Conservation (phyloP, 2,329 filamentous ascomycete species). For the Coniella vitis region DNA sequence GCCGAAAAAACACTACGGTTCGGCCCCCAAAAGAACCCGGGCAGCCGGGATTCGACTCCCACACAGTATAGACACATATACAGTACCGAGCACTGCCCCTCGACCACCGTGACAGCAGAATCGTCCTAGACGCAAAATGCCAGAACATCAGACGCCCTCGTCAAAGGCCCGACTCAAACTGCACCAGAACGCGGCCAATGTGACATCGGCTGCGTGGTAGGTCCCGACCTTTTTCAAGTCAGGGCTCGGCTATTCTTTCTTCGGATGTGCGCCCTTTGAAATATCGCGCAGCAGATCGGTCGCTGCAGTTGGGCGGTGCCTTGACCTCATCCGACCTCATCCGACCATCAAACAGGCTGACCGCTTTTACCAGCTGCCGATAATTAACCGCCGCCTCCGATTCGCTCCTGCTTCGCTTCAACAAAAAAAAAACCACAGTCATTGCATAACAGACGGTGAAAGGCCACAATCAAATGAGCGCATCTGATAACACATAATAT, state of each 20-base stretch:
- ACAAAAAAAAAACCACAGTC: not conserved
- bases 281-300: not conserved
- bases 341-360: constrained; percentile 4
- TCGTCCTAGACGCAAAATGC: not conserved
- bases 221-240: constrained; percentile 2
- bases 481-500: no score
- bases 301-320: constrained; percentile 8
- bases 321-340: constrained; percentile 15
- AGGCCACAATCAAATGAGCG: no score
- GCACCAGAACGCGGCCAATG: not conserved
- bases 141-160: not conserved
- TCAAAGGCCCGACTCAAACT: constrained; percentile 2
- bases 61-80: no score
- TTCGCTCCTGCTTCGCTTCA: not conserved
- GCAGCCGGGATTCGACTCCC: no score
- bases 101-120: not conserved
- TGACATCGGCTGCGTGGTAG: constrained; percentile 4
- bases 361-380: constrained; percentile 14
- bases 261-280: constrained; percentile 4
- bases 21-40: no score
- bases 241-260: constrained; percentile 1
- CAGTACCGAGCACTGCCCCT: no score
- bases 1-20: not conserved
- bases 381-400: constrained; percentile 6
- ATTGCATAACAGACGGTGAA: no score